A percentile compares a stretch with the other conserved stretches of the same genome.
These are phyloP conservation scores for Pichia sp. DNA, from an alignment of 1,139 yeast species.

Conservation along the genomic window DNA sequence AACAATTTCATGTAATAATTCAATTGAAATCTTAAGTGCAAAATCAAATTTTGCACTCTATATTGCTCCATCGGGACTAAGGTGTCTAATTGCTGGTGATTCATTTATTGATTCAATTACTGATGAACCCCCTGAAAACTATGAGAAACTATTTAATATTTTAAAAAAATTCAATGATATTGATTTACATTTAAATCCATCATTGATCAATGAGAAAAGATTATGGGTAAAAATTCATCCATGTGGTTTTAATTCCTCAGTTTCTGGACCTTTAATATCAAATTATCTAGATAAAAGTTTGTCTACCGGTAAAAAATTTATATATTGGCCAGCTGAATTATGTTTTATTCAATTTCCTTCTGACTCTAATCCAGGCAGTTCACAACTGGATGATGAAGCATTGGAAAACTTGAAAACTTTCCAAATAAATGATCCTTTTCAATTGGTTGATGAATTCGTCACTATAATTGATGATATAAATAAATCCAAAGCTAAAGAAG, in stretches of 20 bases:
- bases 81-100: constrained; percentile 50
- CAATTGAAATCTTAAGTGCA: constrained; percentile 15
- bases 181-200: constrained; percentile 35
- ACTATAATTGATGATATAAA: constrained; percentile 17
- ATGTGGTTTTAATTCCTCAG: constrained; percentile 59
- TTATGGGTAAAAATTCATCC: constrained; percentile 64
- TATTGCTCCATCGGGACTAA: constrained; percentile 68
- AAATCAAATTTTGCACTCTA: constrained; percentile 42
- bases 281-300: constrained; percentile 36
- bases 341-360: constrained; percentile 50
- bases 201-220: constrained; percentile 22
- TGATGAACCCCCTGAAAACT: constrained; percentile 44
- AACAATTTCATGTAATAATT: constrained; percentile 11
- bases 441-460: constrained; percentile 24
- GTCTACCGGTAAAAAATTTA: constrained; percentile 47
- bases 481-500: constrained; percentile 16
- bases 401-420: constrained; percentile 24
- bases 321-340: constrained; percentile 66
- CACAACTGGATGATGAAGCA: constrained; percentile 5
- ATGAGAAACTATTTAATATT: constrained; percentile 42
- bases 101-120: constrained; percentile 39
- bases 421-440: constrained; percentile 23
- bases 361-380: constrained; percentile 10
- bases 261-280: constrained; percentile 58
- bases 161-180: constrained; percentile 34